Evolutionary conservation across 2,329 filamentous ascomycete genomes (phyloP).

Genomic region (Periconia sp.): DNA sequence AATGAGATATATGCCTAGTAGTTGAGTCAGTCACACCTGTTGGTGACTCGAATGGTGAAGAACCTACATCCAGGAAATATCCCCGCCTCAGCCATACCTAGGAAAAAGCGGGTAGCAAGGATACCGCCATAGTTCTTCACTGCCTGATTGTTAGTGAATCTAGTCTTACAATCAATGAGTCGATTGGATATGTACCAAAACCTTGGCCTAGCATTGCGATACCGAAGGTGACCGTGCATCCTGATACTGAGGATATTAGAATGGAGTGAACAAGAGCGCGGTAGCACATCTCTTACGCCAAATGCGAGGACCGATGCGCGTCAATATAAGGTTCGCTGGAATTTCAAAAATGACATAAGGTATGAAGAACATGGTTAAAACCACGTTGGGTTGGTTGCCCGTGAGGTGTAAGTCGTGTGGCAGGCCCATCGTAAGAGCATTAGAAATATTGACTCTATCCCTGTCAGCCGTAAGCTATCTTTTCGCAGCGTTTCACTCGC

Average conservation of each 20-base stretch:
- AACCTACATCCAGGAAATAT: conserved; percentile 12
- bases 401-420: conserved; percentile 13
- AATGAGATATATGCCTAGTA: conserved; percentile 64
- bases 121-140: conserved; percentile 31
- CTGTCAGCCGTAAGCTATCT: background rate
- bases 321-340: conserved; percentile 68
- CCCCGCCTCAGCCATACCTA: conserved; percentile 4
- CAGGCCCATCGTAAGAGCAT: conserved; percentile 11
- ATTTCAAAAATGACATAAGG: conserved; percentile 56
- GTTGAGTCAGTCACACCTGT: background rate
- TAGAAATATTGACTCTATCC: conserved; percentile 20
- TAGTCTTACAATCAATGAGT: conserved; percentile 49
- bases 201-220: conserved; percentile 51
- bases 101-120: conserved; percentile 7
- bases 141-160: conserved; percentile 18
- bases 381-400: conserved; percentile 11
- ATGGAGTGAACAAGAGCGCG: no score
- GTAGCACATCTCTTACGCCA: conserved; percentile 32
- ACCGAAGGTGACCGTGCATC: conserved; percentile 64
- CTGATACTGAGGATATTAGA: conserved; percentile 3
- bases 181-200: conserved; percentile 50
- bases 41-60: background rate
- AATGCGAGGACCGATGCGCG: conserved; percentile 64
- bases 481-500: conserved; percentile 3
- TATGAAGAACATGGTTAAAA: conserved; percentile 39